Conservation (phyloP, 257 asterid genomes). For the Penstemon newberryi region DNA sequence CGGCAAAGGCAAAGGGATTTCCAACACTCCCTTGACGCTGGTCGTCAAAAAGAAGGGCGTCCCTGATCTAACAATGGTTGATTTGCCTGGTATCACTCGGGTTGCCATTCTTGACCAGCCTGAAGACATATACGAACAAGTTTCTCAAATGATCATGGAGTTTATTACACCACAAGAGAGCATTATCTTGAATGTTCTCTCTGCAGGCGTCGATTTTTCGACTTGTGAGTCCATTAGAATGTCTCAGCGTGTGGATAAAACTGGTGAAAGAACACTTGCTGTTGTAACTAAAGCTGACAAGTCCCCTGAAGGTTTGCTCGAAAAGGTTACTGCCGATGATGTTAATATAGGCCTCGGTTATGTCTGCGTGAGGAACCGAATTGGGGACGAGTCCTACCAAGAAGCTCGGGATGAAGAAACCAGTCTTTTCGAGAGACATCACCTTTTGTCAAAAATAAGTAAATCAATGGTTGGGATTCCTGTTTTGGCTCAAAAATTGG, state of each 20-base stretch:
- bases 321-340: conserved; percentile 35
- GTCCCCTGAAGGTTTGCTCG: conserved; percentile 36
- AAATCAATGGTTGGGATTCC: too few species aligned
- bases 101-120: conserved; percentile 30
- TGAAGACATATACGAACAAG: conserved; percentile 34
- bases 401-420: conserved; percentile 34
- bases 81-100: too few species aligned
- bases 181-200: conserved; percentile 39
- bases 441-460: too few species aligned
- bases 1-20: too few species aligned
- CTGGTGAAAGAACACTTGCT: conserved; percentile 34
- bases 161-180: conserved; percentile 38
- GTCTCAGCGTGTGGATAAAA: conserved; percentile 37
- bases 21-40: too few species aligned
- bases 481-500: too few species aligned
- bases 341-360: conserved; percentile 36
- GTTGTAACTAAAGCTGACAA: conserved; percentile 42
- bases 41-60: too few species aligned
- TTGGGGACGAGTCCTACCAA: conserved; percentile 29
- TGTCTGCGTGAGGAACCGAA: conserved; percentile 33
- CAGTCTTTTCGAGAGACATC: conserved; percentile 30
- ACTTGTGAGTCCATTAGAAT: conserved; percentile 37
- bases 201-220: conserved; percentile 36
- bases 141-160: conserved; percentile 32
- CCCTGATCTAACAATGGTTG: too few species aligned